Base-by-base conservation (phyloP, 2,329 filamentous ascomycete genomes). In the Chrysoporthe austroafricana region DNA sequence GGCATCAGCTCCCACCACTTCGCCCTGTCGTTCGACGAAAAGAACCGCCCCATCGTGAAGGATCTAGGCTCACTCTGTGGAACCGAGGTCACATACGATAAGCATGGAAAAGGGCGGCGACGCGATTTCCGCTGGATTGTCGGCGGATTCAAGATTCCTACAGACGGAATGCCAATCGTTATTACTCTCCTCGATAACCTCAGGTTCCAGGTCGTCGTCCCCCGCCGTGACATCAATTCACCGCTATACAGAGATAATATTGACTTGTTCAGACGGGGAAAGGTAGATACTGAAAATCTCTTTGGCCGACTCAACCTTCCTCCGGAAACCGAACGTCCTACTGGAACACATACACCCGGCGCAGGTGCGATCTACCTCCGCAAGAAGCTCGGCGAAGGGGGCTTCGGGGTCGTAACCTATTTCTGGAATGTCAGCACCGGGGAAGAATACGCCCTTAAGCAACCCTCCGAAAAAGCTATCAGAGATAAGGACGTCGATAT, bases 31-130 rank as follows among this genome's bases (percentile, higher is more conserved):
- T 67, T 67, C 42, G 60, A 67, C 61, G 60, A 63, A n/a, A 3
- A 16, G 44, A 42, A 59, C 16, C 60, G 50, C 57, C 9, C 54
- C 54, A 21, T 57, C 46, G 66, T 74, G 21, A 70, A 70, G 54
- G 74, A 75, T 67, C 63, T 70, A 62, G 54, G 32, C 46, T 76
- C 73, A 60, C 4, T 43, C 2, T 6, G 2, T 7, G 74, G 73
- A 43, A 74, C 72, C n/a, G 46, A 73, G 60, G 74, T 75, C 57
- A 74, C 71, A 5, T 75, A 75, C 57, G 60, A 70, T 50, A 32
- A 52, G 0, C 26, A 69, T 52, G 73, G 71, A 7, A 1, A 66
- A 4, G 73, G 72, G 26, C 42, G 2, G 5, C 72, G 73, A 34
- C 67, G 70, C 9, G 39, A 64, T 7, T 74, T 74, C 58, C 50